Conservation (phyloP, 306 rosid genomes). For the Cucurbita moschata region DNA sequence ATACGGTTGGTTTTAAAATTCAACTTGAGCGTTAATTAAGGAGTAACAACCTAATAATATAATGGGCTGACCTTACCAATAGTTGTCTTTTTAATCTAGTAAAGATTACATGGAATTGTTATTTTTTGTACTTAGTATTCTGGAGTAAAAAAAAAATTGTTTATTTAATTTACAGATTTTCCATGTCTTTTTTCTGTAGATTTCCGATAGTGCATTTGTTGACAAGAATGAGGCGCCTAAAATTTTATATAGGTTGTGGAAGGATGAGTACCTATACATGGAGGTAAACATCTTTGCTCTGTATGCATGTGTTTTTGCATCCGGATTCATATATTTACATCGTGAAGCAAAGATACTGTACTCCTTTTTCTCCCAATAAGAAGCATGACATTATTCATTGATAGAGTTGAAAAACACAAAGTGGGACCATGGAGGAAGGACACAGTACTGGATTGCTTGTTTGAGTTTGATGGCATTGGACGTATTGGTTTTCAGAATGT, state of each 20-base stretch:
- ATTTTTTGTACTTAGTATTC: background rate
- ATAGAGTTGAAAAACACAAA: background rate
- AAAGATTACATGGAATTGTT: background rate
- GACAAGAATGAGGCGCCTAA: conserved; percentile 73
- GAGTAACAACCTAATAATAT: background rate
- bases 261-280: conserved; percentile 71
- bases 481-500: background rate
- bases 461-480: background rate
- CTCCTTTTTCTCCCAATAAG: background rate
- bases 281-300: conserved; percentile 41
- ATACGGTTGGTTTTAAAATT: background rate
- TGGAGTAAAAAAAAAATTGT: background rate
- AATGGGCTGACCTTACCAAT: background rate
- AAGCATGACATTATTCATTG: background rate
- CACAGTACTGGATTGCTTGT: background rate
- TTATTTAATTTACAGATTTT: background rate
- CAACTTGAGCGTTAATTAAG: background rate
- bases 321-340: background rate
- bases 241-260: conserved; percentile 54
- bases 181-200: conserved; percentile 19
- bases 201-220: conserved; percentile 57
- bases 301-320: background rate
- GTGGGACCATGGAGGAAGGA: background rate
- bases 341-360: background rate
- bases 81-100: background rate